Conservation (phyloP, 2,329 filamentous ascomycete genomes). For the Colletotrichum abscissum region DNA sequence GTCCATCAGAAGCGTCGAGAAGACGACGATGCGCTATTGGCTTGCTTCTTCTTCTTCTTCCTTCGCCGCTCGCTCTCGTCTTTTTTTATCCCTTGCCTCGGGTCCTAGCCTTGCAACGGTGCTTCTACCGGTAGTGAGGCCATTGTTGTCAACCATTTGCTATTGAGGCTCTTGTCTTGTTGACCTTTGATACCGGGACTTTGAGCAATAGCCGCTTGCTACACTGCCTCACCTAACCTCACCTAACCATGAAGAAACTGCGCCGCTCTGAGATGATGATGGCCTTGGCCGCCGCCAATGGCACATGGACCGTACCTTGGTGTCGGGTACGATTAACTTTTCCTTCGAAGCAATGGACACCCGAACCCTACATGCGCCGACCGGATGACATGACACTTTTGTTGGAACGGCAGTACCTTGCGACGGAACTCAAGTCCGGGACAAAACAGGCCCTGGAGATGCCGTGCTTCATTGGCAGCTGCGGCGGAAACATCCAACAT, state of each 20-base stretch:
- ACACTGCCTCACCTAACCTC: neutral
- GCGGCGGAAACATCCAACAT: neutral
- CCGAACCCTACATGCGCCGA: constrained; percentile 15
- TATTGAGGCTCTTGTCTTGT: neutral
- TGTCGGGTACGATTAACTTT: constrained; percentile 4
- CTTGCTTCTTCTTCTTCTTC: neutral
- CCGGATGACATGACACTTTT: constrained; percentile 27
- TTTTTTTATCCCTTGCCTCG: neutral
- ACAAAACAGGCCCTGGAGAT: neutral
- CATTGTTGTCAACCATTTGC: neutral
- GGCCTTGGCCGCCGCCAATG: neutral
- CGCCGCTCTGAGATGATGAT: neutral
- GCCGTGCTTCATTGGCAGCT: neutral
- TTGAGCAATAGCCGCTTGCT: neutral
- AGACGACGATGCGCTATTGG: constrained; percentile 3
- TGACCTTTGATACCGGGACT: neutral
- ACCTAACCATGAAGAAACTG: neutral
- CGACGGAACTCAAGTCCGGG: constrained; percentile 10
- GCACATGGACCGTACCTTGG: constrained; percentile 1
- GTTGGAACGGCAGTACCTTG: constrained; percentile 10
- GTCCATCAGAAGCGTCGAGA: constrained; percentile 30
- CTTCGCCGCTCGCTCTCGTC: neutral
- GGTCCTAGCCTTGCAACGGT: neutral
- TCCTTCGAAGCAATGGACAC: neutral
- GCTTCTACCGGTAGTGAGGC: neutral